These are phyloP conservation scores for Ephemerocybe angulata DNA, from an alignment of 768 basidiomycete species.

Conservation along the genomic window DNA sequence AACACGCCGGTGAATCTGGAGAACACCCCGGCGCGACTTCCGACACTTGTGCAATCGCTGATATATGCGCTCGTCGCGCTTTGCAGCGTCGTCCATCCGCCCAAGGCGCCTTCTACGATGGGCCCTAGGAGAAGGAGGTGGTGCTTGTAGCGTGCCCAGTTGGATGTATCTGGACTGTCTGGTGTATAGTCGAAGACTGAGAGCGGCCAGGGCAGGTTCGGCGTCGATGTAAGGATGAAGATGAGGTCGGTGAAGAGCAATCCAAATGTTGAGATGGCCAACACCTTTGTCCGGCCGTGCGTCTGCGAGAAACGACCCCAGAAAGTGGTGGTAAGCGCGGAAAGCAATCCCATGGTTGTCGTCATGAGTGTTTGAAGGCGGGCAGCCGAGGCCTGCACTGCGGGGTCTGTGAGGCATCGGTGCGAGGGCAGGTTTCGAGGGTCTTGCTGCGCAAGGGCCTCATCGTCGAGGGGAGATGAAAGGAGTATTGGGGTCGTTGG, in stretches of 20 bases:
- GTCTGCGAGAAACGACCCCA: slow-evolving; percentile 86
- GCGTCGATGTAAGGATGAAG: slow-evolving; percentile 81
- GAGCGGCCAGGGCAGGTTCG: slow-evolving; percentile 45
- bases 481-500: slow-evolving; percentile 8
- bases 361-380: slow-evolving; percentile 74
- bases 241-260: slow-evolving; percentile 55
- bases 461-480: slow-evolving; percentile 2
- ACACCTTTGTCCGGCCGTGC: slow-evolving; percentile 72
- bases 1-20: slow-evolving; percentile 75
- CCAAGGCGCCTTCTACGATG: slow-evolving; percentile 75
- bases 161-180: slow-evolving; percentile 42
- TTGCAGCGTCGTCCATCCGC: slow-evolving; percentile 77
- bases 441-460: no score
- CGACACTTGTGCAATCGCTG: slow-evolving; percentile 81
- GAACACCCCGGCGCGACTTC: slow-evolving; percentile 71
- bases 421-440: slow-evolving; percentile 27
- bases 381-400: slow-evolving; percentile 69
- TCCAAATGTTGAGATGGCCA: slow-evolving; percentile 69
- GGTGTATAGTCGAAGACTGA: slow-evolving; percentile 20
- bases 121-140: slow-evolving; percentile 78
- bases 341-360: slow-evolving; percentile 73
- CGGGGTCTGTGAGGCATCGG: slow-evolving; percentile 43
- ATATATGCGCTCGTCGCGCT: slow-evolving; percentile 79
- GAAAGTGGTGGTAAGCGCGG: slow-evolving; percentile 82
- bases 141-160: slow-evolving; percentile 29